Conservation (phyloP, 106 monocot genomes). For the Cymbidium sinense region DNA sequence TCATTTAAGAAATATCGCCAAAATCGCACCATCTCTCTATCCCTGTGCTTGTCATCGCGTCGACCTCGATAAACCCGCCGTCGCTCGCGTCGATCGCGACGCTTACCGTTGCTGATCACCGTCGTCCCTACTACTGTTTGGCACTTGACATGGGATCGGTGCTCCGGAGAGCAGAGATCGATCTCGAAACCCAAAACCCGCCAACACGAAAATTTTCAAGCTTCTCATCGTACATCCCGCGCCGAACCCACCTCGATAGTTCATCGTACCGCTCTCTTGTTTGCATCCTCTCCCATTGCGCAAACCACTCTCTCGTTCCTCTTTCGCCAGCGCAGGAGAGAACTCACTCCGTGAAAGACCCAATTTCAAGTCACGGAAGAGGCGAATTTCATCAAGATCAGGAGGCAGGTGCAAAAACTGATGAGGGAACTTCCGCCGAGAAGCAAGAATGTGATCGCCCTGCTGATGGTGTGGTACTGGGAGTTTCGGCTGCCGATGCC, state of each 20-base stretch:
- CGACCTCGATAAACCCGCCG: too few species aligned
- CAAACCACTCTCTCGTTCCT: conserved; percentile 16
- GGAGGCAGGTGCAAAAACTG: too few species aligned
- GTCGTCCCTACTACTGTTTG: too few species aligned
- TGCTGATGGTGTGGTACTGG: neutral
- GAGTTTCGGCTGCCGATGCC: neutral
- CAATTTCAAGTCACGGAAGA: neutral
- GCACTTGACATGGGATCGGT: neutral
- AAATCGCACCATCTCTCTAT: too few species aligned
- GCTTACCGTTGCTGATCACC: too few species aligned
- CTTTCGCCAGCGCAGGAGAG: neutral
- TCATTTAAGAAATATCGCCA: too few species aligned
- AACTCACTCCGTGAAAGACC: neutral
- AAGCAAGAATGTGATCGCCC: neutral
- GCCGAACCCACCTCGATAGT: conserved; percentile 50
- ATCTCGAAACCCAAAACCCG: conserved; percentile 13
- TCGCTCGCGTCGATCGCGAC: too few species aligned
- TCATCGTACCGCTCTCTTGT: conserved; percentile 55
- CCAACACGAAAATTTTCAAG: neutral
- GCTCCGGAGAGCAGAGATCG: neutral
- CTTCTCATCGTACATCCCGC: neutral
- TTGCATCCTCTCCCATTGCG: conserved; percentile 47
- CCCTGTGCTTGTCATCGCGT: too few species aligned
- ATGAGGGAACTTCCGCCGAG: neutral
- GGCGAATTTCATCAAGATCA: neutral